Base-by-base conservation (phyloP, 2,329 filamentous ascomycete genomes). In the Fusarium avenaceum region DNA sequence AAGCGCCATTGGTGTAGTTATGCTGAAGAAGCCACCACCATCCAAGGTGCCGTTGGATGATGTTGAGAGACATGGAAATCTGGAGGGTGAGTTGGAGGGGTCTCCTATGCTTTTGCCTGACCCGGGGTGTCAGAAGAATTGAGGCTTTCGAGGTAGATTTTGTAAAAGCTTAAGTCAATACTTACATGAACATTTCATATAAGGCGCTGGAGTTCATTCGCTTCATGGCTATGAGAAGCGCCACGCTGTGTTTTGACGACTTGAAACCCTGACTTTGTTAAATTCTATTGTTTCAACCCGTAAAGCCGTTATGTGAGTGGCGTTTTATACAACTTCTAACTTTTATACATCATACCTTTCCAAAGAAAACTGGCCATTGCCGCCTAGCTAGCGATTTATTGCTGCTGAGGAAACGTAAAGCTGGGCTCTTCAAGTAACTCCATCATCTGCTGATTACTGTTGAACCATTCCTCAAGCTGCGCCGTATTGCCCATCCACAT, bases 1-100 rank as follows among this genome's bases (percentile, higher is more conserved):
- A 2, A 84, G 84, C 52, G 85, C 85, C 4, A 72, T 87, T 10
- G 85, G 83, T 70, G 84, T 83, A 1, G 80, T 84, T 5, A 67
- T 86, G 35, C 75, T 80, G 55, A 86, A 83, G 72, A 79, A 79
- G 61, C 63, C 75, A 28, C 67, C 74, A 57, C 78, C 69, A 22
- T 64, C 73, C 13, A 72, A 72, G 50, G 52, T 56, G 4, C 61
- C 56, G 24, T 70, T 54, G 9, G 74, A 71, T 17, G 80, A 82
- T 57, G 63, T 79, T 19, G 80, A 83, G 63, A 74, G 72, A 35
- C 75, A 74, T 24, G 73, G 62, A 9, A 75, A 73, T 42, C 57
- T 76, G 8, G 62, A 64, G 7, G 76, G 72, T 14, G 78, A 73
- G 50, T 70, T 66, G 4, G 83, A 84, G 57, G 76, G 73, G 3